These are phyloP conservation scores for Protomyces lactucae-debilis DNA, from an alignment of 1,139 yeast genomes.

Conservation along the genomic window DNA sequence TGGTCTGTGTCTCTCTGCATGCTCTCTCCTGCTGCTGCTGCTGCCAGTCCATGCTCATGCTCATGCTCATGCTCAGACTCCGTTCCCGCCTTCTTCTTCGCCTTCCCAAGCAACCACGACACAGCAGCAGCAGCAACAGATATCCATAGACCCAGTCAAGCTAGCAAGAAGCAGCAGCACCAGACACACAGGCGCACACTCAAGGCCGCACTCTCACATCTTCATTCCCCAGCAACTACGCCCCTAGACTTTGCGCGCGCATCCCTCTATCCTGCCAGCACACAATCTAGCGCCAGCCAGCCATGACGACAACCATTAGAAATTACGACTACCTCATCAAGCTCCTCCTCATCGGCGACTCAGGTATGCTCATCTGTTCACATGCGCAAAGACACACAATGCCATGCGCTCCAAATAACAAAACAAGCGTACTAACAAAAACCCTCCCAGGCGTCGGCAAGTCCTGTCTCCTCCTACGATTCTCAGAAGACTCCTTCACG, in stretches of 20 bases:
- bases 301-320: constrained; percentile 48
- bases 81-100: background rate
- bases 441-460: constrained; percentile 66
- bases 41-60: too few species aligned
- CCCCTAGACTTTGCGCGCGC: too few species aligned
- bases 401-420: background rate
- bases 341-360: constrained; percentile 89
- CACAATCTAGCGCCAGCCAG: background rate
- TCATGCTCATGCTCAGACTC: background rate
- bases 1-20: background rate
- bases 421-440: background rate
- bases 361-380: constrained; percentile 43
- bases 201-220: too few species aligned
- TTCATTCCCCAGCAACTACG: too few species aligned
- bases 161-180: too few species aligned
- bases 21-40: background rate
- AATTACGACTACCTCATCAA: constrained; percentile 93
- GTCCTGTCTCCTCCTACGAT: constrained; percentile 86
- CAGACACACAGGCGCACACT: too few species aligned
- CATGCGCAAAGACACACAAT: background rate
- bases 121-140: background rate
- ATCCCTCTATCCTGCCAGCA: too few species aligned
- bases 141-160: too few species aligned
- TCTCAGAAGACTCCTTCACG: constrained; percentile 94
- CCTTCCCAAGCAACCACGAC: background rate